Evolutionary conservation across 352 stramenopile species (phyloP).

Genomic region (Phytophthora pini): DNA sequence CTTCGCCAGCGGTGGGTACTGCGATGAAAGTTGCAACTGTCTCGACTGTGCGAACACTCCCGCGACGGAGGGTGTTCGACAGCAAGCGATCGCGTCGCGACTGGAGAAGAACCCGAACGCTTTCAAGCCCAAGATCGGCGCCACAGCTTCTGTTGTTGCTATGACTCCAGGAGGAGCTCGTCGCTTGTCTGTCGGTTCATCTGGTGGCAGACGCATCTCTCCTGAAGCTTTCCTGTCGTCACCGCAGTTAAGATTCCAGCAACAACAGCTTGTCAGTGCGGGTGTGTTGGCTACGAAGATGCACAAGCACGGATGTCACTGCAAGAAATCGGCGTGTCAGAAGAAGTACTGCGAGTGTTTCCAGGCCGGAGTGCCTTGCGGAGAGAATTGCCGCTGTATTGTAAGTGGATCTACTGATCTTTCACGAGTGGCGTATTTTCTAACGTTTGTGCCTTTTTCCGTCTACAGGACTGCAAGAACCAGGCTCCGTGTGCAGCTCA

Average conservation of each 20-base stretch:
- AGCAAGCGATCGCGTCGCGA: slow-evolving; percentile 89
- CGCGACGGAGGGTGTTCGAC: slow-evolving; percentile 66
- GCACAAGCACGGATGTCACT: slow-evolving; percentile 97
- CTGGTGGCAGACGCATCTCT: slow-evolving; percentile 17
- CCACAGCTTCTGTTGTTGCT: slow-evolving; percentile 23
- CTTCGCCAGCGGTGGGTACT: slow-evolving; percentile 93
- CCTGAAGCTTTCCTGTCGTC: slow-evolving; percentile 35
- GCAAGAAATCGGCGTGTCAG: slow-evolving; percentile 96
- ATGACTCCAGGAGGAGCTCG: slow-evolving; percentile 16
- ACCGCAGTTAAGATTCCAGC: slow-evolving; percentile 11
- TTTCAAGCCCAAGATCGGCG: slow-evolving; percentile 96
- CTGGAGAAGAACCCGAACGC: slow-evolving; percentile 95
- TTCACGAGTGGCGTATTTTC: background rate
- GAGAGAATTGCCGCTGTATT: slow-evolving; percentile 91
- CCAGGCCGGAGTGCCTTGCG: slow-evolving; percentile 88
- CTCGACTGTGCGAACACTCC: slow-evolving; percentile 91
- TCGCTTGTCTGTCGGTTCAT: slow-evolving; percentile 20
- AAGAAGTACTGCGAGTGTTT: slow-evolving; percentile 99
- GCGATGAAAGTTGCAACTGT: slow-evolving; percentile 94
- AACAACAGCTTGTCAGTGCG: slow-evolving; percentile 28
- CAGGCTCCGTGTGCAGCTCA: slow-evolving; percentile 59
- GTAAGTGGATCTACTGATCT: slow-evolving; percentile 43
- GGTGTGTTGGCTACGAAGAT: slow-evolving; percentile 60
- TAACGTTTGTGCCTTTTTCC: slow-evolving; percentile 8
- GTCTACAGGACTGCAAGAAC: slow-evolving; percentile 79